A percentile compares a stretch with the other conserved stretches of the same genome.
phyloP scores from a whole-genome alignment of 352 stramenopile species.

The Plasmopara muralis region DNA sequence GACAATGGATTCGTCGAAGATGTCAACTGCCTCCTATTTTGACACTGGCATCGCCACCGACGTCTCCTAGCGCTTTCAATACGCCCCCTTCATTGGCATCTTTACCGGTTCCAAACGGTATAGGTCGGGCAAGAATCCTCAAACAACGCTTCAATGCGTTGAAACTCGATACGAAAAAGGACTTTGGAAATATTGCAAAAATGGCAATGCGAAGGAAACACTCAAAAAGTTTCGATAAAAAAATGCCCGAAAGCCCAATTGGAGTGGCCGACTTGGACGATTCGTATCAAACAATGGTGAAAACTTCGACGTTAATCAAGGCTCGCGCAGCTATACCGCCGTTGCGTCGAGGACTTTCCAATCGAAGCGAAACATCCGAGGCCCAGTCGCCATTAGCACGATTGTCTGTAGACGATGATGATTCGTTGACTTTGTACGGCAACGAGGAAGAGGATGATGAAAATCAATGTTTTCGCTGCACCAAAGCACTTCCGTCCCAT shows the following conservation, averaged over 20 bases:
- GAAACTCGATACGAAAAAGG: conserved; percentile 29
- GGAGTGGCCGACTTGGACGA: conserved; percentile 18
- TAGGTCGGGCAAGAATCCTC: conserved; percentile 32
- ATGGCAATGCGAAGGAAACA: conserved; percentile 29
- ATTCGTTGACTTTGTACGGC: conserved; percentile 23
- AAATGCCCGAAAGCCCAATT: conserved; percentile 24
- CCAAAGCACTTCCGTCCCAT: conserved; percentile 27
- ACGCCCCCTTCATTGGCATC: conserved; percentile 17
- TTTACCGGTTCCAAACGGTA: conserved; percentile 17
- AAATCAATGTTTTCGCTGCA: conserved; percentile 58
- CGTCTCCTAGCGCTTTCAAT: conserved; percentile 10
- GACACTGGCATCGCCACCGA: conserved; percentile 9
- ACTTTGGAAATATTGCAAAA: conserved; percentile 18
- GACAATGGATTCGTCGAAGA: conserved; percentile 57
- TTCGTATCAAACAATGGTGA: conserved; percentile 10
- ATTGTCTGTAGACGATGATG: conserved; percentile 16
- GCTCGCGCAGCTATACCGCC: conserved; percentile 26
- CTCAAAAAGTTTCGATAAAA: conserved; percentile 41
- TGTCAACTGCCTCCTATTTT: conserved; percentile 54
- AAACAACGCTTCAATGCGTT: conserved; percentile 37
- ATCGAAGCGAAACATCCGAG: conserved; percentile 18
- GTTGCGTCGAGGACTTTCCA: conserved; percentile 23
- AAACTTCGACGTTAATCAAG: conserved; percentile 23
- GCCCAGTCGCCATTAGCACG: conserved; percentile 9
- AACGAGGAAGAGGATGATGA: conserved; percentile 46